Percentiles rank a stretch among this genome's conserved stretches.
These are phyloP conservation scores for Aurantiochytrium sp. DNA, from an alignment of 108 stramenopile genomes.

Conservation along the genomic window DNA sequence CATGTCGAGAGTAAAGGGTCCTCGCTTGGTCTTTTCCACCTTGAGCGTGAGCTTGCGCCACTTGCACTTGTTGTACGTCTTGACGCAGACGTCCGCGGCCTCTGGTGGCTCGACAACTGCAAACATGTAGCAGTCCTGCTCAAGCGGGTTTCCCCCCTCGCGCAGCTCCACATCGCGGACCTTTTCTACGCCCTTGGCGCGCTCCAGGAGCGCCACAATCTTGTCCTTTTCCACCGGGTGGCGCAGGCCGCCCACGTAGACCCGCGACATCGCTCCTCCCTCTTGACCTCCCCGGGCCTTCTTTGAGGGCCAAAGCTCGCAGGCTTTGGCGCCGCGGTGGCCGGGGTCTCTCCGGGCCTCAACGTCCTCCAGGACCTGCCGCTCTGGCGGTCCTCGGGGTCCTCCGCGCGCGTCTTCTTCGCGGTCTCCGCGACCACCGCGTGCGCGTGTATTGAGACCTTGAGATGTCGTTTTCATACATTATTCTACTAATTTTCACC, in stretches of 20 bases:
- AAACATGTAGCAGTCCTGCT: not conserved
- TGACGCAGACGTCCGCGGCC: not conserved
- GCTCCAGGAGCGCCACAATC: not conserved
- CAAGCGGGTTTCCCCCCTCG: not conserved
- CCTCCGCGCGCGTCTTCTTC: too few relatives aligned
- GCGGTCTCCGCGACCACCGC: too few relatives aligned
- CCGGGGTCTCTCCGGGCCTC: too few relatives aligned
- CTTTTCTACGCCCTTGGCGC: not conserved
- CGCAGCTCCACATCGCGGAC: not conserved
- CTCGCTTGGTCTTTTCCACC: not conserved
- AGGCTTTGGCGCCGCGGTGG: too few relatives aligned
- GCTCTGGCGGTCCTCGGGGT: too few relatives aligned
- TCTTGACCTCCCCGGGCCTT: too few relatives aligned
- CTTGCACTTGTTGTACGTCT: conserved; percentile 21
- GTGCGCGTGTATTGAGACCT: too few relatives aligned
- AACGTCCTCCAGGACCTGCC: too few relatives aligned
- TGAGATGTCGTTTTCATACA: too few relatives aligned
- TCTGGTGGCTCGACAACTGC: not conserved
- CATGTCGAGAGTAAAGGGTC: not conserved
- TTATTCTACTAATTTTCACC: too few relatives aligned
- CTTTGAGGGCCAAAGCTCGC: too few relatives aligned
- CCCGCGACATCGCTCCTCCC: not conserved
- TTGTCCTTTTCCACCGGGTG: not conserved
- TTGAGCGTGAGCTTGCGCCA: not conserved
- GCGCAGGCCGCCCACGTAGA: conserved; percentile 10